A percentile compares a stretch with the other conserved stretches of the same genome.
These are phyloP conservation scores for Trypanosoma mega DNA, from an alignment of 208 protist genomes.

Conservation along the genomic window DNA sequence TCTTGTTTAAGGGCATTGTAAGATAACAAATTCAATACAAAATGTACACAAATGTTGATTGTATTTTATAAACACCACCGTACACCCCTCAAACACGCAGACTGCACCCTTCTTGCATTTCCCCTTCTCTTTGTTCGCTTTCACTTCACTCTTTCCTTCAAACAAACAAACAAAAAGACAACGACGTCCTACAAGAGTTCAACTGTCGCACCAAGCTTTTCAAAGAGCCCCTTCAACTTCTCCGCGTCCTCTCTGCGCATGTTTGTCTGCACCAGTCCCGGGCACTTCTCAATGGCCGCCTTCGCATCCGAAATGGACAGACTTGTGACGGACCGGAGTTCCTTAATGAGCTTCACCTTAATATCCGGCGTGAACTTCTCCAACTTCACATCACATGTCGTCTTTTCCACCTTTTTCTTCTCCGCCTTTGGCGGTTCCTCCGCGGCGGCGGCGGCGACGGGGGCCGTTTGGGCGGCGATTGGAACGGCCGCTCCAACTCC, in stretches of 20 bases:
- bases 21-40: too few relatives aligned
- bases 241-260: conserved; percentile 85
- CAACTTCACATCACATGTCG: conserved; percentile 87
- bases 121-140: too few relatives aligned
- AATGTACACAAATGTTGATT: too few relatives aligned
- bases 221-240: conserved; percentile 87
- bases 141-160: too few relatives aligned
- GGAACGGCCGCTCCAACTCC: conserved; percentile 44
- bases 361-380: conserved; percentile 79
- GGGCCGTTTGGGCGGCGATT: conserved; percentile 21
- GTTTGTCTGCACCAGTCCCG: conserved; percentile 85
- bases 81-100: too few relatives aligned
- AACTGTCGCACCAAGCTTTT: conserved; percentile 87
- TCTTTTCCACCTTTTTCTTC: conserved; percentile 92
- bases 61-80: too few relatives aligned
- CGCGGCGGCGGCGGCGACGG: conserved; percentile 31
- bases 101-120: too few relatives aligned
- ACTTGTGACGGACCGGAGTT: conserved; percentile 84
- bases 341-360: conserved; percentile 92
- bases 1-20: too few relatives aligned
- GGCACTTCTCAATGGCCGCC: conserved; percentile 88
- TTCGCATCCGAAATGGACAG: conserved; percentile 88
- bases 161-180: not conserved
- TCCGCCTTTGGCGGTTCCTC: conserved; percentile 65
- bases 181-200: conserved; percentile 67